A percentile compares a stretch with the other conserved stretches of the same genome.
phyloP scores from a whole-genome alignment of 2,329 filamentous ascomycete genomes.

The Truncatella angustata region DNA sequence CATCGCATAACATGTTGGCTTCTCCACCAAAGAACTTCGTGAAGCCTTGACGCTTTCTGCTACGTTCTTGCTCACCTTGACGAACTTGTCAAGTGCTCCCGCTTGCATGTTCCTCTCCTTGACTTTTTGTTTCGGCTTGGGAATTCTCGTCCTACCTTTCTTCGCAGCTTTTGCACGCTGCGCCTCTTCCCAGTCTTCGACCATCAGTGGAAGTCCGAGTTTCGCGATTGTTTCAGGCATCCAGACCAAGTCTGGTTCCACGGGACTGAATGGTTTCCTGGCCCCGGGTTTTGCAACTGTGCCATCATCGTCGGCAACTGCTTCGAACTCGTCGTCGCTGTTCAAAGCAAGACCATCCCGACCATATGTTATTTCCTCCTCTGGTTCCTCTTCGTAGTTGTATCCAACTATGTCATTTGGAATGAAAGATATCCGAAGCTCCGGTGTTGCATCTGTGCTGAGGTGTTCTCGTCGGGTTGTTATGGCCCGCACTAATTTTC shows the following conservation, averaged over 20 bases:
- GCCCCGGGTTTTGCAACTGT: conserved; percentile 20
- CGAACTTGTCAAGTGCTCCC: conserved; percentile 39
- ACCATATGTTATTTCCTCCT: conserved; percentile 52
- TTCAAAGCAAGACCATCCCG: conserved; percentile 59
- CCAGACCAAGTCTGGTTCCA: conserved; percentile 65
- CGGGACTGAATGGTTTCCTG: conserved; percentile 60
- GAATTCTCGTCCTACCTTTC: conserved; percentile 20
- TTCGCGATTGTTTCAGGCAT: conserved; percentile 63
- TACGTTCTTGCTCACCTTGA: conserved; percentile 37
- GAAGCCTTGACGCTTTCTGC: conserved; percentile 6
- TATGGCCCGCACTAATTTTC: conserved; percentile 61
- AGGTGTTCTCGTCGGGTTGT: conserved; percentile 67
- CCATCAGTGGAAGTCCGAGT: conserved; percentile 62
- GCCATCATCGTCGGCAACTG: conserved; percentile 24
- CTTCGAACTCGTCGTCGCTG: conserved; percentile 63
- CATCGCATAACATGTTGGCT: background rate
- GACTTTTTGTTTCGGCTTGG: conserved; percentile 18
- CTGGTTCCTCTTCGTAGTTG: conserved; percentile 70
- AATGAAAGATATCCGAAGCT: conserved; percentile 75
- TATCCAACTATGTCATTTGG: conserved; percentile 77
- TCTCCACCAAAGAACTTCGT: background rate
- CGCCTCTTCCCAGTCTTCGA: conserved; percentile 60
- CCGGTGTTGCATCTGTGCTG: conserved; percentile 71
- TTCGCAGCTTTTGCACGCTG: conserved; percentile 30
- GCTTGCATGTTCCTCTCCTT: conserved; percentile 20